Conservation (phyloP, 108 stramenopile species). For the Discostella stelligeroides region DNA sequence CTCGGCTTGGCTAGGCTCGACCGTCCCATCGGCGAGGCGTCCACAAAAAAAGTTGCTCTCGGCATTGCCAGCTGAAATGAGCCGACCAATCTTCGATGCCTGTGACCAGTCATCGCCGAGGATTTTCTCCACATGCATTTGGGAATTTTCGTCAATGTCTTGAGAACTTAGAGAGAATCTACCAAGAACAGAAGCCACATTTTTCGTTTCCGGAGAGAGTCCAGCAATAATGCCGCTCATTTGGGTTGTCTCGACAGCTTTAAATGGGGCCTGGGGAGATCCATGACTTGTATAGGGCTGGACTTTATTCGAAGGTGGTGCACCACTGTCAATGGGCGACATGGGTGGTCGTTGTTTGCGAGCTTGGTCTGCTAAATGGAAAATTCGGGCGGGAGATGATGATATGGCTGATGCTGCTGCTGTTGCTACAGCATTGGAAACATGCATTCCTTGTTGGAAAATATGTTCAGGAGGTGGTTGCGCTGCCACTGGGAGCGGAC, state of each 20-base stretch:
- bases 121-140: conserved; percentile 46
- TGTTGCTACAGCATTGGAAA: conserved; percentile 15
- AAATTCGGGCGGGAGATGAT: conserved; percentile 7
- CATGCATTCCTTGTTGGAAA: conserved; percentile 14
- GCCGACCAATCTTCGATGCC: conserved; percentile 32
- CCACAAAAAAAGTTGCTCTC: conserved; percentile 29
- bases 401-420: neutral
- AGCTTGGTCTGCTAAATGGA: conserved; percentile 13
- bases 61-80: conserved; percentile 24
- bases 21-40: neutral
- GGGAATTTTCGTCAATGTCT: conserved; percentile 29
- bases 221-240: neutral
- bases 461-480: neutral
- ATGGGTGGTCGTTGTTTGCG: conserved; percentile 9
- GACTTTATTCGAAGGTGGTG: conserved; percentile 1
- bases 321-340: conserved; percentile 21
- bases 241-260: conserved; percentile 14
- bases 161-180: conserved; percentile 23
- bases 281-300: neutral
- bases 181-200: conserved; percentile 7
- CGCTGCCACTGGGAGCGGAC: neutral
- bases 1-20: conserved; percentile 1
- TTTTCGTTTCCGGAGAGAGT: conserved; percentile 11
- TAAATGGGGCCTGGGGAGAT: conserved; percentile 19
- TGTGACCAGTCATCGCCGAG: conserved; percentile 44